phyloP scores from a whole-genome alignment of 2,329 filamentous ascomycete genomes.

The Sporothrix luriei region DNA sequence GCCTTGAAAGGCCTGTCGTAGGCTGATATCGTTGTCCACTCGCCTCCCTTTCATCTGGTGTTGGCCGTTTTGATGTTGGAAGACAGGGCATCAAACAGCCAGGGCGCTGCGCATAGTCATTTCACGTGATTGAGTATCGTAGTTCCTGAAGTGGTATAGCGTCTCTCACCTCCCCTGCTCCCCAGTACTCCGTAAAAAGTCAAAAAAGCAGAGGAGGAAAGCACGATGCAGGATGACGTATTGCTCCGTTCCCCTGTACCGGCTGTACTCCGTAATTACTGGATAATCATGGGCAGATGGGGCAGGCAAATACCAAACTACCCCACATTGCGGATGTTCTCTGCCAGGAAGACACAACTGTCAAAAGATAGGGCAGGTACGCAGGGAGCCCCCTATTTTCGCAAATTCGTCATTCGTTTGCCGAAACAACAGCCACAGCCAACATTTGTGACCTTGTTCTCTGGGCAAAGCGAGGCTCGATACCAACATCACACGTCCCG shows the following conservation, averaged over 20 bases:
- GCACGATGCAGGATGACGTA: conserved; percentile 19
- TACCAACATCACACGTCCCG: neutral
- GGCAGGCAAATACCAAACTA: neutral
- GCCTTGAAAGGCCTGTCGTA: neutral
- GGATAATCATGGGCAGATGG: no score
- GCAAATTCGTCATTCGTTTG: no score
- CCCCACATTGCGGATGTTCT: neutral
- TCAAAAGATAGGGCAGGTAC: no score
- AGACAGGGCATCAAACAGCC: neutral
- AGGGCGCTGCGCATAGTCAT: no score
- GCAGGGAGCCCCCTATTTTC: neutral
- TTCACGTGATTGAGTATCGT: no score
- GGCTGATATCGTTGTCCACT: neutral
- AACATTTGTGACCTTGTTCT: no score
- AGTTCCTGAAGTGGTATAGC: no score
- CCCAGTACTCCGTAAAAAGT: conserved; percentile 10
- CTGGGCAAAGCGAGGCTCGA: no score
- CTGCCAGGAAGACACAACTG: no score
- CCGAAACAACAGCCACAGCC: no score
- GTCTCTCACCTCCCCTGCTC: neutral
- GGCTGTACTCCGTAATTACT: no score
- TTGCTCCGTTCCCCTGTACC: neutral
- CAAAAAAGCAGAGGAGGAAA: neutral
- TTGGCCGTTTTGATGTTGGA: neutral
- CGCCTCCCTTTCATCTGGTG: conserved; percentile 16